Evolutionary conservation across 768 basidiomycete genomes (phyloP), one percentile per base, ranked within the genome.

Genomic region (Cyathus striatus): DNA sequence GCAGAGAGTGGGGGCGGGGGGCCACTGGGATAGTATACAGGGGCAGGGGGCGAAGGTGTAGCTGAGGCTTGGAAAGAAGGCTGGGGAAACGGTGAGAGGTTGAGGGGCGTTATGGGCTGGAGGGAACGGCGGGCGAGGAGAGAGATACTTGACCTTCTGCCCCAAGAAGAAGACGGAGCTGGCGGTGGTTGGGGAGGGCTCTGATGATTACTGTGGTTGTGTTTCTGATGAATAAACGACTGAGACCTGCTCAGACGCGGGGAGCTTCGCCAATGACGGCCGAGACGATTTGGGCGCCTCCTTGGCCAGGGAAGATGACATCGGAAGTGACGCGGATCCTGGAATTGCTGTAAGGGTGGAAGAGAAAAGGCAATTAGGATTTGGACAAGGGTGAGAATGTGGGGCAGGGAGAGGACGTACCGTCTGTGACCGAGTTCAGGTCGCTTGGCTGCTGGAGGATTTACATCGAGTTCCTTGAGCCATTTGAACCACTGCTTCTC

Each of bases 261-360:
- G n/a, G n/a, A n/a, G n/a, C n/a, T n/a, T n/a, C n/a, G n/a, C n/a
- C n/a, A n/a, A n/a, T n/a, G n/a, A n/a, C n/a, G n/a, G n/a, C n/a
- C n/a, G n/a, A n/a, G n/a, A n/a, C n/a, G n/a, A n/a, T n/a, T n/a
- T n/a, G n/a, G n/a, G n/a, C n/a, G n/a, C n/a, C n/a, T n/a, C n/a
- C n/a, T n/a, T n/a, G n/a, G n/a, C n/a, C n/a, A n/a, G 18, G 69
- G 64, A 17, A 71, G 73, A 50, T 82, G 79, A n/a, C 86, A 86
- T 27, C 90, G 88, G 50, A 89, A 86, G 4, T 87, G 88, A 18
- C 80, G 79, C 46, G 89, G 81, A 37, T 90, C 77, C 53, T 90
- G 86, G 5, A 59, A 54, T 21, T 83, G 85, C n/a, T n/a, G n/a
- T n/a, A n/a, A n/a, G 32, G 68, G 63, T 51, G 78, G 69, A 24